Conservation (phyloP, 352 stramenopile genomes). For the Peronospora tabacina region DNA sequence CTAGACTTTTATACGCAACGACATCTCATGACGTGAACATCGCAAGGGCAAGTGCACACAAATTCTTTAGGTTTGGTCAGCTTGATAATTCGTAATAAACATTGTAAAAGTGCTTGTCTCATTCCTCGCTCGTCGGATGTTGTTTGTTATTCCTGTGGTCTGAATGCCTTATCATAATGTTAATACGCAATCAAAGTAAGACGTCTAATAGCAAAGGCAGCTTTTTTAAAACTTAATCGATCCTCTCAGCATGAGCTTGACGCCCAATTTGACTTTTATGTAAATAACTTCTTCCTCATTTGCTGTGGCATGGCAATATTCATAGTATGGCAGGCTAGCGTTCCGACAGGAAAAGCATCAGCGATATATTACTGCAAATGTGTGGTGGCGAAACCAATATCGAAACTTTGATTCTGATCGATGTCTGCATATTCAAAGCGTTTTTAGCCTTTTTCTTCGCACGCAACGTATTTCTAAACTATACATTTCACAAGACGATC, state of each 20-base stretch:
- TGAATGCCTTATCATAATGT: neutral
- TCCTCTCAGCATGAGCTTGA: neutral
- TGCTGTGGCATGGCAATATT: neutral
- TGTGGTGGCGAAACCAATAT: neutral
- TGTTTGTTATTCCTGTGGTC: too few relatives aligned
- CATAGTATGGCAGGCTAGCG: too few relatives aligned
- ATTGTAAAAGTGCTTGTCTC: too few relatives aligned
- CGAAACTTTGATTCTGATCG: neutral
- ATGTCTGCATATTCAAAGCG: neutral
- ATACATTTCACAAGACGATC: neutral
- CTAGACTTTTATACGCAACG: too few relatives aligned
- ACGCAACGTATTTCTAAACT: constrained; percentile 4
- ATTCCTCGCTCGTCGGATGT: too few relatives aligned
- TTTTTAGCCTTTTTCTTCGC: neutral
- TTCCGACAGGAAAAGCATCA: neutral
- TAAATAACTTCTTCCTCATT: neutral
- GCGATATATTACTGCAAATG: neutral
- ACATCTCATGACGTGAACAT: too few relatives aligned
- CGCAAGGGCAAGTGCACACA: too few relatives aligned
- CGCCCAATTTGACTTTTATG: neutral
- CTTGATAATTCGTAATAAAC: too few relatives aligned
- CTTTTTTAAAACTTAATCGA: neutral
- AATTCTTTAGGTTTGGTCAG: too few relatives aligned
- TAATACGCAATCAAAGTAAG: neutral
- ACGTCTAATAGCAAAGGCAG: neutral